Base-by-base conservation (phyloP, 164 flowering plant genomes). In the Vitis riparia region DNA sequence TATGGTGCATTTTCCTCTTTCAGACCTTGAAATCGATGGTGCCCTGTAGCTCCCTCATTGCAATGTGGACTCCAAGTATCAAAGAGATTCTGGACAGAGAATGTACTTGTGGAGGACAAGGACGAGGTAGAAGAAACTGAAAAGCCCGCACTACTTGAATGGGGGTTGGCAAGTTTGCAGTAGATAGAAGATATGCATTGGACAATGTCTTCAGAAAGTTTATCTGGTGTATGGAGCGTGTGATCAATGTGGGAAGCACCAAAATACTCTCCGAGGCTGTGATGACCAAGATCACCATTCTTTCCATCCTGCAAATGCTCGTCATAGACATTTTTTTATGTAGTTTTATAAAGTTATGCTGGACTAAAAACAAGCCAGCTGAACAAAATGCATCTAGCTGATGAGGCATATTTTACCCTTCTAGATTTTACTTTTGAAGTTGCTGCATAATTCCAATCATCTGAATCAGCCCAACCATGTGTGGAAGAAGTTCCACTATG, bases 141-240 rank as follows among this genome's bases (percentile, higher is more conserved):
- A 19, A 65, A 63, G 65, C 78, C 78, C 47, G 55, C 53, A 15
- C 71, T 62, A 13, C 73, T 57, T 8, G 37, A 62, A 62, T 76
- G 53, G 55, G 79, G 82, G 52, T 72, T 55, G 19, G 87, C 75
- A 67, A 90, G 78, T 63, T 80, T 84, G 84, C 85, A 86, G 63
- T 84, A 90, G 57, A 88, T 85, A 50, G 91, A 72, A 67, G 88
- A 79, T 68, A 90, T 86, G 83, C 91, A 90, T 74, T 80, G 84
- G 49, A 88, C 55, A 17, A 88, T 86, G 11, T 86, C 88, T 72
- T 87, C 92, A 53, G 95, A 88, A 68, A 88, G 87, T 59, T 69
- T 78, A 71, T 81, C 76, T 4, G 94, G 88, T 48, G 81, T 72
- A 32, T 64, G 56, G 9, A 78, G 71, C 58, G 69, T 61, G 48